Conservation (phyloP, 192 early-diverging fungal genomes). For the Lobulomyces angularis region DNA sequence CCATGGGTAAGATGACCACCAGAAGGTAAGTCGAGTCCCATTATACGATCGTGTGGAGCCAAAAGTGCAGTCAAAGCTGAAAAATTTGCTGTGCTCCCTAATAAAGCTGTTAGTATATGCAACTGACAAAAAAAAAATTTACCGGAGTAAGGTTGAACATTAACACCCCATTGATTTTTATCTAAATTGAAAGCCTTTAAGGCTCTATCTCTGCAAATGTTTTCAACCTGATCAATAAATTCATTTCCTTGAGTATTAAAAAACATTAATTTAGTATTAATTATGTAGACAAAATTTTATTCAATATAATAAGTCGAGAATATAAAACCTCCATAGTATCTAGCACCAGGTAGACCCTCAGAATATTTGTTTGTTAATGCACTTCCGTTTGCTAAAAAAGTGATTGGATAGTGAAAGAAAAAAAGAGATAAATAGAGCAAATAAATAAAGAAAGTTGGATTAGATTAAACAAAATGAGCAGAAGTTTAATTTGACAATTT, state of each 20-base stretch:
- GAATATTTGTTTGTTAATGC: constrained; percentile 99
- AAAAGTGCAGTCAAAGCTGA: constrained; percentile 91
- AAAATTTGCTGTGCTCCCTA: constrained; percentile 93
- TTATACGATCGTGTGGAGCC: constrained; percentile 93
- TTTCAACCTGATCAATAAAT: constrained; percentile 90
- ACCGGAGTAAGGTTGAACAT: constrained; percentile 99
- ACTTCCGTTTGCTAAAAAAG: constrained; percentile 96
- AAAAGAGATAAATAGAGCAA: too few relatives aligned
- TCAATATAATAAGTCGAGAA: too few relatives aligned
- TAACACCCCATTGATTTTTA: constrained; percentile 91
- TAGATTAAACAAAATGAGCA: too few relatives aligned
- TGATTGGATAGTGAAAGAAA: too few relatives aligned
- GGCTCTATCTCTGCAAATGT: constrained; percentile 90
- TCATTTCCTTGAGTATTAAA: too few relatives aligned
- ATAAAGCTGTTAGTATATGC: not conserved
- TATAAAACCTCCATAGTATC: constrained; percentile 99
- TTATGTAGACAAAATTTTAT: too few relatives aligned
- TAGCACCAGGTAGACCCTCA: constrained; percentile 95
- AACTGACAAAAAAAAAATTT: not conserved
- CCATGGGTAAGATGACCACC: constrained; percentile 99
- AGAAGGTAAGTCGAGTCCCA: constrained; percentile 99
- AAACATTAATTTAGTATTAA: too few relatives aligned
- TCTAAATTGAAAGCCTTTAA: constrained; percentile 84
- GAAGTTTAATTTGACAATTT: too few relatives aligned
- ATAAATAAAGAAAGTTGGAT: too few relatives aligned